These are phyloP conservation scores for Hysterium pulicare DNA, from an alignment of 2,329 filamentous ascomycete genomes.

Conservation along the genomic window DNA sequence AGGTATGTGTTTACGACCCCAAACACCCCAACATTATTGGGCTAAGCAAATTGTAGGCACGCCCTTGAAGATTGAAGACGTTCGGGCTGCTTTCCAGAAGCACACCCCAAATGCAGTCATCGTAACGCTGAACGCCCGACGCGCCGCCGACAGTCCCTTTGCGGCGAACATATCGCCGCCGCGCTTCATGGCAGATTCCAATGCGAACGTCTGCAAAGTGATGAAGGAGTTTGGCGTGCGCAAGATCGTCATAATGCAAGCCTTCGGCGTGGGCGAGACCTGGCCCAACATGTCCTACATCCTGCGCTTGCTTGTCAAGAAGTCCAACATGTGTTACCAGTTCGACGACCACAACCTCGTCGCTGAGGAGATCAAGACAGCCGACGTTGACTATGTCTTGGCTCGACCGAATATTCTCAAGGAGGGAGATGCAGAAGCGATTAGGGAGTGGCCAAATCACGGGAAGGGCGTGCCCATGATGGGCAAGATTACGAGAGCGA, in stretches of 20 bases:
- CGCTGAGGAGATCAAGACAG: slow-evolving; percentile 40
- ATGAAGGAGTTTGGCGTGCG: slow-evolving; percentile 37
- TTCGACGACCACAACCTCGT: slow-evolving; percentile 49
- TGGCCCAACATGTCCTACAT: slow-evolving; percentile 41
- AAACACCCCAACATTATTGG: slow-evolving; percentile 1
- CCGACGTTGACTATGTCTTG: slow-evolving; percentile 41
- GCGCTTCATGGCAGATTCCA: slow-evolving; percentile 47
- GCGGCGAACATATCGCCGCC: slow-evolving; percentile 43
- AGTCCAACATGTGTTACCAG: slow-evolving; percentile 47
- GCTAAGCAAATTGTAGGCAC: slow-evolving; percentile 11
- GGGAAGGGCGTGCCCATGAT: slow-evolving; percentile 44
- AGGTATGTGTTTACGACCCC: slow-evolving; percentile 23
- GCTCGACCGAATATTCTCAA: slow-evolving; percentile 45
- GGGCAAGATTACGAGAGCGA: slow-evolving; percentile 35
- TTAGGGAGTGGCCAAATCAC: slow-evolving; percentile 43
- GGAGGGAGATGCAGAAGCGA: slow-evolving; percentile 33
- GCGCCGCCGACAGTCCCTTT: slow-evolving; percentile 49
- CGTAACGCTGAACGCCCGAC: slow-evolving; percentile 49
- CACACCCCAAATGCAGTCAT: slow-evolving; percentile 40
- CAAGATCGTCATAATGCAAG: slow-evolving; percentile 51
- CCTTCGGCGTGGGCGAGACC: slow-evolving; percentile 50
- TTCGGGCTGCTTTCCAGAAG: slow-evolving; percentile 35
- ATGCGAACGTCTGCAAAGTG: slow-evolving; percentile 34
- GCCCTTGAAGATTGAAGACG: slow-evolving; percentile 35
- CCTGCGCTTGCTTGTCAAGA: slow-evolving; percentile 45